phyloP scores from a whole-genome alignment of 2,329 filamentous ascomycete species.

The Sarocladium strictum region DNA sequence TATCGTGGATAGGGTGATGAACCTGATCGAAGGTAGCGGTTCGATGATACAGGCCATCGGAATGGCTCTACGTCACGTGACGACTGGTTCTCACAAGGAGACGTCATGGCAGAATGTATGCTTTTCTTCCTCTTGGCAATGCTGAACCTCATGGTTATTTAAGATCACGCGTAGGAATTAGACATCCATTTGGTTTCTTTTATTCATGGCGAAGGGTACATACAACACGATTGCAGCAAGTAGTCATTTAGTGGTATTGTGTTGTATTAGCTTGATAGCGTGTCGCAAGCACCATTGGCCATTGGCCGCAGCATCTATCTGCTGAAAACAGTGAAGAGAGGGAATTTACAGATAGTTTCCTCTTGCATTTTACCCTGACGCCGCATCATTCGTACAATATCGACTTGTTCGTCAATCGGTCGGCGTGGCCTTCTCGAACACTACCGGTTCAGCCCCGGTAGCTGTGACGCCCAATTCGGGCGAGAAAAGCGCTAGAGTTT shows the following conservation, averaged over 20 bases:
- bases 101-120: too few relatives aligned
- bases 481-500: not conserved
- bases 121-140: too few relatives aligned
- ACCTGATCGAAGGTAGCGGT: not conserved
- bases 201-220: too few relatives aligned
- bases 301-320: not conserved
- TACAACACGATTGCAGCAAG: too few relatives aligned
- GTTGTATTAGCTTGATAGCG: too few relatives aligned
- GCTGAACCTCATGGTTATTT: too few relatives aligned
- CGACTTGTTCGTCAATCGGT: not conserved
- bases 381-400: constrained; percentile 6
- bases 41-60: not conserved
- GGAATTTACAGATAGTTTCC: not conserved
- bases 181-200: too few relatives aligned
- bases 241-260: not conserved
- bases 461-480: not conserved
- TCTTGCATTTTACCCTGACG: constrained; percentile 2
- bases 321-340: not conserved
- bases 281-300: too few relatives aligned
- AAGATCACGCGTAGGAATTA: too few relatives aligned
- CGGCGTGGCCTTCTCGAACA: not conserved
- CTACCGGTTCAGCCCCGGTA: not conserved
- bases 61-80: not conserved
- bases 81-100: not conserved
- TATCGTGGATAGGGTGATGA: constrained; percentile 1